Conservation (phyloP, 495 filamentous ascomycete species). For the Trypethelium eluteriae region DNA sequence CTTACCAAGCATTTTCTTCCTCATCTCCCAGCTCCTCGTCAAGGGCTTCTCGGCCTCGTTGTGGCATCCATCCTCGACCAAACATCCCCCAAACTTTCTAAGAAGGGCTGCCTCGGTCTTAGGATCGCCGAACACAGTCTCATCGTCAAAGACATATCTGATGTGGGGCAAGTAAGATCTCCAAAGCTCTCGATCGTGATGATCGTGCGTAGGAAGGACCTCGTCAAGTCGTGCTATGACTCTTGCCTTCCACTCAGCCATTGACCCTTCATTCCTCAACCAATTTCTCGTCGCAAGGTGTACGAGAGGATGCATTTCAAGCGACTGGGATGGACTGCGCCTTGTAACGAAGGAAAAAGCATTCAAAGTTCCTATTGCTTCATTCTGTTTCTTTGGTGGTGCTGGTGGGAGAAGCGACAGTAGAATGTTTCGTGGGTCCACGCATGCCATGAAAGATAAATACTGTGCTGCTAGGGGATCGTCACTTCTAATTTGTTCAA, state of each 20-base stretch:
- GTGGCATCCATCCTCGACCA: not conserved
- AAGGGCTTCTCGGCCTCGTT: not conserved
- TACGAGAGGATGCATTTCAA: constrained; percentile 25
- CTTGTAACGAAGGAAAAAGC: constrained; percentile 22
- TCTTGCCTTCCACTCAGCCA: constrained; percentile 15
- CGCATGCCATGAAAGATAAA: constrained; percentile 23
- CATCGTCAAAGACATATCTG: not conserved
- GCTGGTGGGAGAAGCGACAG: constrained; percentile 21
- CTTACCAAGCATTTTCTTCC: no score
- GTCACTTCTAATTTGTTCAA: constrained; percentile 17
- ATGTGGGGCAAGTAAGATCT: constrained; percentile 17
- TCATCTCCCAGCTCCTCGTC: no score
- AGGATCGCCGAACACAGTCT: not conserved
- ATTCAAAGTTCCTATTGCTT: constrained; percentile 25
- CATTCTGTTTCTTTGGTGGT: constrained; percentile 20
- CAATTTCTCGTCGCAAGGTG: constrained; percentile 34
- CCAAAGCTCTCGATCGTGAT: constrained; percentile 25
- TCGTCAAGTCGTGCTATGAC: constrained; percentile 15
- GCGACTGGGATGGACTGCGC: constrained; percentile 13
- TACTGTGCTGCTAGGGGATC: constrained; percentile 21
- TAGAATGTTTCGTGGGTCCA: constrained; percentile 32
- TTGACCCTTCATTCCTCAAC: constrained; percentile 18
- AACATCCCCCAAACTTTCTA: not conserved
- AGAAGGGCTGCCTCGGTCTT: not conserved
- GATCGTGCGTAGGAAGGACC: constrained; percentile 23